These are phyloP conservation scores for Gossypium longicalyx DNA, from an alignment of 345 rosid genomes.

Conservation along the genomic window DNA sequence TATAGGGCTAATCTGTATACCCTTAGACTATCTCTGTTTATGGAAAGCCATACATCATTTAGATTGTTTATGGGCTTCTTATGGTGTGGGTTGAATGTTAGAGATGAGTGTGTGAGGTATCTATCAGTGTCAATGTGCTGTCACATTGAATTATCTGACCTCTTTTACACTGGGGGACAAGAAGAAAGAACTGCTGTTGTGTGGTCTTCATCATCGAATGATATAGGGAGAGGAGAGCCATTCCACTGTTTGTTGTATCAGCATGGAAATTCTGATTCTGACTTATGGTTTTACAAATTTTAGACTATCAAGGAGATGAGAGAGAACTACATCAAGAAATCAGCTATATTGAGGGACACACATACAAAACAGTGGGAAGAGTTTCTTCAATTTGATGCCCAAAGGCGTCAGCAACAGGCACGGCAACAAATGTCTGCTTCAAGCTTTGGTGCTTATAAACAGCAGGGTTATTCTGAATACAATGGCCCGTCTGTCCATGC, in stretches of 20 bases:
- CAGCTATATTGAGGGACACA: slow-evolving; percentile 50
- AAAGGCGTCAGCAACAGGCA: slow-evolving; percentile 70
- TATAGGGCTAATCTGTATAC: background rate
- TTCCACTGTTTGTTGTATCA: slow-evolving; percentile 8
- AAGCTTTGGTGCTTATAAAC: slow-evolving; percentile 71
- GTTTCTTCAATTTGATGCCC: slow-evolving; percentile 76
- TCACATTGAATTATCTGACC: background rate
- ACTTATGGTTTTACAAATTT: slow-evolving; percentile 36
- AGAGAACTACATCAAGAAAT: slow-evolving; percentile 78
- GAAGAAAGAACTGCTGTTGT: slow-evolving; percentile 4
- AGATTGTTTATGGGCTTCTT: slow-evolving; percentile 6
- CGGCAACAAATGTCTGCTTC: slow-evolving; percentile 50
- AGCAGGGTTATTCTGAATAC: slow-evolving; percentile 58
- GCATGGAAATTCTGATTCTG: slow-evolving; percentile 32
- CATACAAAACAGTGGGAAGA: slow-evolving; percentile 82
- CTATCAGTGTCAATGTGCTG: background rate
- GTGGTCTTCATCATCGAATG: slow-evolving; percentile 10
- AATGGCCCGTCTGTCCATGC: slow-evolving; percentile 54
- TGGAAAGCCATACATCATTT: background rate
- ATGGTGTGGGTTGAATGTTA: slow-evolving; percentile 9
- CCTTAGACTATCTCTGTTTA: background rate
- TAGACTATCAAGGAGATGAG: slow-evolving; percentile 86
- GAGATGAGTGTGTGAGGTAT: slow-evolving; percentile 15
- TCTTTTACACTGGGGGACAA: background rate
- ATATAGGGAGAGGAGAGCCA: slow-evolving; percentile 14